These are phyloP conservation scores for Lachancea lanzarotensis DNA, from an alignment of 805 yeast species.

Conservation along the genomic window DNA sequence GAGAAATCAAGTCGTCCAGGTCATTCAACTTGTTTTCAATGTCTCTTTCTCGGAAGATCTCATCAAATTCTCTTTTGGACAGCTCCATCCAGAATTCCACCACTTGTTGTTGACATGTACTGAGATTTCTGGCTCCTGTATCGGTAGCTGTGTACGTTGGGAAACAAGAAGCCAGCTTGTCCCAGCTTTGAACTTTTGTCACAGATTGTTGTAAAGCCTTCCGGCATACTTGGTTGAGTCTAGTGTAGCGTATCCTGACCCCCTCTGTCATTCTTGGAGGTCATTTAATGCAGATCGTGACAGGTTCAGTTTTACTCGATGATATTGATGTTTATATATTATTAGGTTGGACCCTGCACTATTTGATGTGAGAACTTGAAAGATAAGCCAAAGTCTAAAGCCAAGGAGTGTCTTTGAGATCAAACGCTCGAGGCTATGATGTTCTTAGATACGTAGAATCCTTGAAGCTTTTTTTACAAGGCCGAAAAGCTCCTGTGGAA, in stretches of 20 bases:
- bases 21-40: conserved; percentile 34
- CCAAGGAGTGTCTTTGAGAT: too few species aligned
- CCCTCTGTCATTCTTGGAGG: conserved; percentile 4
- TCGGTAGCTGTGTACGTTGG: conserved; percentile 44
- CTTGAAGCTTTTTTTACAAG: too few species aligned
- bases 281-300: neutral
- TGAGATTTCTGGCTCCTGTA: conserved; percentile 41
- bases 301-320: neutral
- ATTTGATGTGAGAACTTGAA: too few species aligned
- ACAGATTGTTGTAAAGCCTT: conserved; percentile 52
- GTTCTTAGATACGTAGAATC: too few species aligned
- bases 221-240: conserved; percentile 44
- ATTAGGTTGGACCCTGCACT: too few species aligned
- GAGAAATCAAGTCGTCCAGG: conserved; percentile 35
- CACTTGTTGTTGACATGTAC: conserved; percentile 47
- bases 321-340: neutral
- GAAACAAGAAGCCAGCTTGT: conserved; percentile 47
- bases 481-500: too few species aligned
- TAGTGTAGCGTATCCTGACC: conserved; percentile 39
- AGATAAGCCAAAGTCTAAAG: too few species aligned
- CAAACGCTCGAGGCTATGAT: too few species aligned
- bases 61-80: conserved; percentile 47
- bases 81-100: conserved; percentile 45
- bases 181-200: conserved; percentile 40
- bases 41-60: conserved; percentile 43